A percentile compares a stretch with the other conserved stretches of the same genome.
Conservation (phyloP, 257 asterid species). For the Solanum chiquidenum region DNA sequence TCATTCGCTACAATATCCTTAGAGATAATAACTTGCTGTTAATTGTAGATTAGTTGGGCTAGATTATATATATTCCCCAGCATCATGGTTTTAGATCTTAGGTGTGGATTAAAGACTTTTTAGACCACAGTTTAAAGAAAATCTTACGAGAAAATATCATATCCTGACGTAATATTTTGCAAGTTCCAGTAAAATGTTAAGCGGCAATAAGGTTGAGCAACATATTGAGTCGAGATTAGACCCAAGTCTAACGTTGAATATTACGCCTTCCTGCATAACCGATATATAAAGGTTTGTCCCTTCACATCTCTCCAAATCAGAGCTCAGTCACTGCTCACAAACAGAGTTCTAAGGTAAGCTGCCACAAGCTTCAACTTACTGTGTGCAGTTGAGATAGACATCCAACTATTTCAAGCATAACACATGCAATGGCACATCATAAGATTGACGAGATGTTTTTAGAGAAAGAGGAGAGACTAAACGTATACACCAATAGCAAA, state of each 20-base stretch:
- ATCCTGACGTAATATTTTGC: too few relatives aligned
- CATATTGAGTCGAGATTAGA: background rate
- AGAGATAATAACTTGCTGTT: background rate
- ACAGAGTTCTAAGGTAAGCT: too few relatives aligned
- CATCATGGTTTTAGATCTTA: background rate
- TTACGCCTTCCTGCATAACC: background rate
- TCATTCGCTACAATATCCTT: background rate
- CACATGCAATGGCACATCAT: conserved; percentile 65
- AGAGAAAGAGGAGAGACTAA: conserved; percentile 22
- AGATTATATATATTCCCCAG: background rate
- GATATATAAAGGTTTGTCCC: background rate
- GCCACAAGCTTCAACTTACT: background rate
- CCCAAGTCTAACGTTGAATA: background rate
- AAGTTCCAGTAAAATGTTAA: too few relatives aligned
- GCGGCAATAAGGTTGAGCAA: too few relatives aligned
- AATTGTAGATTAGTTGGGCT: background rate
- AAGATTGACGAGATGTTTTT: conserved; percentile 58
- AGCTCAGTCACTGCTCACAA: background rate
- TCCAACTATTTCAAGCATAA: conserved; percentile 32
- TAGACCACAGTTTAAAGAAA: background rate
- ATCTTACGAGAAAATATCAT: background rate
- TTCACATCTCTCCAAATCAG: conserved; percentile 9
- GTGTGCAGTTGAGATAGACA: conserved; percentile 22
- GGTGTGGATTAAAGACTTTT: background rate
- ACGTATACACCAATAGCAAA: background rate